These are phyloP conservation scores for Incumbomyces lentus DNA, from an alignment of 2,329 filamentous ascomycete species.

Conservation along the genomic window DNA sequence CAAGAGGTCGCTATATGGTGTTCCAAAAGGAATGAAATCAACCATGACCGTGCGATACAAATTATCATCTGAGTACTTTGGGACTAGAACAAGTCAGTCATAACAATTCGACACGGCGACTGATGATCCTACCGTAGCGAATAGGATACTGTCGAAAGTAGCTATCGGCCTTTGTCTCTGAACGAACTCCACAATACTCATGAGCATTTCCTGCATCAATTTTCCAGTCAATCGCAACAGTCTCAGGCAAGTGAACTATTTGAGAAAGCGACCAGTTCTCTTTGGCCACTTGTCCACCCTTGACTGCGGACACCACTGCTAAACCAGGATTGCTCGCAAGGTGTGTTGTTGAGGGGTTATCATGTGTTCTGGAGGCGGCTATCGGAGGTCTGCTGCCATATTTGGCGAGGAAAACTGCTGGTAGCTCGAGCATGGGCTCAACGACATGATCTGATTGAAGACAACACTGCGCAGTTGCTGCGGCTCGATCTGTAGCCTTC, in stretches of 20 bases:
- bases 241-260: slow-evolving; percentile 1
- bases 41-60: slow-evolving; percentile 21
- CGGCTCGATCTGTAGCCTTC: too few relatives aligned
- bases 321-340: background rate
- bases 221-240: slow-evolving; percentile 5
- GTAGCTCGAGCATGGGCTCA: background rate
- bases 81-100: slow-evolving; percentile 12
- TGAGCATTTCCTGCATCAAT: background rate
- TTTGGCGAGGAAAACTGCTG: slow-evolving; percentile 10
- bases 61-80: slow-evolving; percentile 14
- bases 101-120: background rate
- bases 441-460: too few relatives aligned
- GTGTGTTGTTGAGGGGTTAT: background rate
- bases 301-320: background rate
- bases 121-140: slow-evolving; percentile 5
- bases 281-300: background rate
- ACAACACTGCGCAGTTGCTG: too few relatives aligned
- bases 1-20: slow-evolving; percentile 14
- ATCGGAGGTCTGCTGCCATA: slow-evolving; percentile 6
- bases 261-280: background rate
- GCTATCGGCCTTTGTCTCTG: background rate
- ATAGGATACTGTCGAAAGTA: slow-evolving; percentile 4
- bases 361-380: background rate
- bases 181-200: background rate
- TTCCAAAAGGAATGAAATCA: slow-evolving; percentile 16